These are phyloP conservation scores for Populus hybrid DNA, from an alignment of 441 rosid genomes.

Conservation along the genomic window DNA sequence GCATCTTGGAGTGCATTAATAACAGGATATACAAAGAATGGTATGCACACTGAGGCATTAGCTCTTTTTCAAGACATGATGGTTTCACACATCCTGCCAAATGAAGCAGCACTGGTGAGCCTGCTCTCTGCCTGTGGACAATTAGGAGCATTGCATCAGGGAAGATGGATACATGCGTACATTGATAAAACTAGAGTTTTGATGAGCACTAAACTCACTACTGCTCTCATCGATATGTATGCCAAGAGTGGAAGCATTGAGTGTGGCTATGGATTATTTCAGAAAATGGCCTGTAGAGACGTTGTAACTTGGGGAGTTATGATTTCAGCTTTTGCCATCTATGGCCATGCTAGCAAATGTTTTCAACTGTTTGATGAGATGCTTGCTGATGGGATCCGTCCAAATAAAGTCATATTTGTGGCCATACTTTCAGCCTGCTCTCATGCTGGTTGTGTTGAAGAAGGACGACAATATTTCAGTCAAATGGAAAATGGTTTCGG, in stretches of 20 bases:
- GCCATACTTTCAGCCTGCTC: constrained; percentile 11
- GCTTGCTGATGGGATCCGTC: constrained; percentile 9
- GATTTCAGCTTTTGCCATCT: constrained; percentile 6
- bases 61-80: constrained; percentile 9
- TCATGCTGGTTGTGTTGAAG: constrained; percentile 13
- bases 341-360: constrained; percentile 13
- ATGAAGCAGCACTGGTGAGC: constrained; percentile 7
- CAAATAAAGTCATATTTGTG: constrained; percentile 12
- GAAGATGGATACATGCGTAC: constrained; percentile 12
- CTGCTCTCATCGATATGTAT: constrained; percentile 15
- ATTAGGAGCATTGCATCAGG: constrained; percentile 4
- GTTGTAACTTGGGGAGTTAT: constrained; percentile 17
- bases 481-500: constrained; percentile 6
- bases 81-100: constrained; percentile 2
- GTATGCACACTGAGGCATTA: constrained; percentile 12
- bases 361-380: constrained; percentile 7
- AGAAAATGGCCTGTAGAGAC: background rate
- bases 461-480: constrained; percentile 7
- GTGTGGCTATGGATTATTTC: constrained; percentile 13
- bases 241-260: constrained; percentile 10
- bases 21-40: constrained; percentile 15
- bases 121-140: constrained; percentile 10
- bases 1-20: constrained; percentile 14
- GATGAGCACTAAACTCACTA: constrained; percentile 8
- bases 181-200: background rate